Conservation (phyloP, 2,329 filamentous ascomycete species). For the Lachnellula subtilissima region DNA sequence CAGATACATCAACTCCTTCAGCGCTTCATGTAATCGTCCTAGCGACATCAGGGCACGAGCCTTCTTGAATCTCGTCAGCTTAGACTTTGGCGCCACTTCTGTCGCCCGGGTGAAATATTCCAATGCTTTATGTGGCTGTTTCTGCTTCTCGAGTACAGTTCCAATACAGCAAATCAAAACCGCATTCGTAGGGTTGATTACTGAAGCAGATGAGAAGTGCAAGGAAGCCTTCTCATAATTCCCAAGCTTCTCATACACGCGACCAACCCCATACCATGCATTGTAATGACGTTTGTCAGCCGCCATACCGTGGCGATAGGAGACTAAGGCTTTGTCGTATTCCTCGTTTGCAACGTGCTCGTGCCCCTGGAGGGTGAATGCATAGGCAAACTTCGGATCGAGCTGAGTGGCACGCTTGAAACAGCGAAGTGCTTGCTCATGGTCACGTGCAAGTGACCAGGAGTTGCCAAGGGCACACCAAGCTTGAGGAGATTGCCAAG, state of each 20-base stretch:
- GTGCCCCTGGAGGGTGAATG: constrained; percentile 91
- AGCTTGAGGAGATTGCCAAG: constrained; percentile 85
- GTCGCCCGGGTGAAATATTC: constrained; percentile 78
- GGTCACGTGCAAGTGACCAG: constrained; percentile 85
- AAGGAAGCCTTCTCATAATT: constrained; percentile 87
- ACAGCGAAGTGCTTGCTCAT: constrained; percentile 89
- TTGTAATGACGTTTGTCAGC: constrained; percentile 92
- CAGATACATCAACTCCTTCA: constrained; percentile 78
- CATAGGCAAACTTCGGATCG: constrained; percentile 87
- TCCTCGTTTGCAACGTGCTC: constrained; percentile 96
- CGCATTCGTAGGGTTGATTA: constrained; percentile 90
- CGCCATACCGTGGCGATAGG: constrained; percentile 80
- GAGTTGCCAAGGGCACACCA: constrained; percentile 97
- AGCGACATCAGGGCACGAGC: constrained; percentile 80
- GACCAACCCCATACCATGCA: constrained; percentile 88
- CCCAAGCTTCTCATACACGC: constrained; percentile 84
- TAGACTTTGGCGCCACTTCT: constrained; percentile 72
- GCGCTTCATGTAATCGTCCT: constrained; percentile 63
- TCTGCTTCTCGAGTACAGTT: constrained; percentile 81
- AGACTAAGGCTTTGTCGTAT: constrained; percentile 86
- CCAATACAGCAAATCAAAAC: constrained; percentile 92
- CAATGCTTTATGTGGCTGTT: constrained; percentile 73
- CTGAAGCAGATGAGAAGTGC: constrained; percentile 82
- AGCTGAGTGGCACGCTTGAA: constrained; percentile 93
- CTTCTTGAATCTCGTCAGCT: constrained; percentile 88